These are phyloP conservation scores for Chamaecrista fasciculata DNA, from an alignment of 306 rosid genomes.

Conservation along the genomic window DNA sequence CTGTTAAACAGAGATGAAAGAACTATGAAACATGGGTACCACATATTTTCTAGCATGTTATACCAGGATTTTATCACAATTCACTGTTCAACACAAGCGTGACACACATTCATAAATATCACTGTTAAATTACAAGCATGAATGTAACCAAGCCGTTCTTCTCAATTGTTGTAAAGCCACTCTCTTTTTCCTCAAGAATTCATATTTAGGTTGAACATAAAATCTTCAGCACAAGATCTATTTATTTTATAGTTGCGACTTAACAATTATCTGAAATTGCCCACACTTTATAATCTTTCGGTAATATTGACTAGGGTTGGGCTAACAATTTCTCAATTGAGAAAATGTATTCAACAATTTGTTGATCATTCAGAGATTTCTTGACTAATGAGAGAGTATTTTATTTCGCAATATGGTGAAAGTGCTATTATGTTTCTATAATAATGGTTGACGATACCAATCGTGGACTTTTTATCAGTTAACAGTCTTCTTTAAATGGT, in stretches of 20 bases:
- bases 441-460: background rate
- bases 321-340: conserved; percentile 1
- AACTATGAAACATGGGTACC: background rate
- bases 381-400: background rate
- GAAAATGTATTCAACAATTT: background rate
- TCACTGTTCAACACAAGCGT: too few relatives aligned
- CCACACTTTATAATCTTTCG: background rate
- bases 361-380: conserved; percentile 1
- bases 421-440: background rate
- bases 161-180: background rate
- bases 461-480: background rate
- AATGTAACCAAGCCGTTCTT: background rate
- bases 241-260: background rate
- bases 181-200: background rate
- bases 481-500: background rate
- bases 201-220: background rate
- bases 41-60: background rate
- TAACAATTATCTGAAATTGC: background rate
- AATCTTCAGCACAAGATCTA: conserved; percentile 1
- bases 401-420: background rate
- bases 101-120: background rate
- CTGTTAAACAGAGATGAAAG: background rate
- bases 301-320: background rate
- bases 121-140: background rate
- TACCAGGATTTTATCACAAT: background rate